phyloP scores from a whole-genome alignment of 1,139 yeast species.

The Meyerozyma carpophila region DNA sequence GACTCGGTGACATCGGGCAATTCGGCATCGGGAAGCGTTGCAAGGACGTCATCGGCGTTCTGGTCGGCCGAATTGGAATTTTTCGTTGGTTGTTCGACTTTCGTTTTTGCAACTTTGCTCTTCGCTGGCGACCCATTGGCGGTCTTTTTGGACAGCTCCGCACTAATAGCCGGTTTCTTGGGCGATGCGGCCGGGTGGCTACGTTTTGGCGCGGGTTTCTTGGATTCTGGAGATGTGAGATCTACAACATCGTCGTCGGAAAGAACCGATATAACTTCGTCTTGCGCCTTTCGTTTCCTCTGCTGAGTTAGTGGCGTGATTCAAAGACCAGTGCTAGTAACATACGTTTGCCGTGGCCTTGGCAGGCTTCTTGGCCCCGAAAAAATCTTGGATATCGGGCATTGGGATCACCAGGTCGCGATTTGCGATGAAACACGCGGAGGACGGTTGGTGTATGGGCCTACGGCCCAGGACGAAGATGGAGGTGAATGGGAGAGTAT shows the following conservation, averaged over 20 bases:
- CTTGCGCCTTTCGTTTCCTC: not conserved
- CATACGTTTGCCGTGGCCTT: not conserved
- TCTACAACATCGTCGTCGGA: constrained; percentile 1
- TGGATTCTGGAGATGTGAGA: not conserved
- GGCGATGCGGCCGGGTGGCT: not conserved
- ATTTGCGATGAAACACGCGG: not conserved
- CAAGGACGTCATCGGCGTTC: constrained; percentile 51
- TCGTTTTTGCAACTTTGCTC: not conserved
- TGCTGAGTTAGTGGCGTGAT: not conserved
- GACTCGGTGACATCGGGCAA: constrained; percentile 52
- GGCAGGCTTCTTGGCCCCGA: not conserved
- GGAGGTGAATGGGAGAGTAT: not conserved
- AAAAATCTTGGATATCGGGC: constrained; percentile 1
- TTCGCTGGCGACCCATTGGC: not conserved
- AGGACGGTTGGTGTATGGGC: not conserved
- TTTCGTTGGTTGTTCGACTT: not conserved
- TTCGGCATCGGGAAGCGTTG: constrained; percentile 63
- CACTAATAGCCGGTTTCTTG: not conserved
- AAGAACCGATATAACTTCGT: not conserved
- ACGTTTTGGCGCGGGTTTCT: not conserved
- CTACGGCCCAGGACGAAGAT: not conserved
- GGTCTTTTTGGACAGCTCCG: not conserved
- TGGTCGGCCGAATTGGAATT: constrained; percentile 9
- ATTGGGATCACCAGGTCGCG: not conserved
- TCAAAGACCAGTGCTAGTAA: not conserved